Evolutionary conservation across 768 basidiomycete species (phyloP), one percentile per base, ranked within the genome.

Genomic region (Wakefieldia striispora): DNA sequence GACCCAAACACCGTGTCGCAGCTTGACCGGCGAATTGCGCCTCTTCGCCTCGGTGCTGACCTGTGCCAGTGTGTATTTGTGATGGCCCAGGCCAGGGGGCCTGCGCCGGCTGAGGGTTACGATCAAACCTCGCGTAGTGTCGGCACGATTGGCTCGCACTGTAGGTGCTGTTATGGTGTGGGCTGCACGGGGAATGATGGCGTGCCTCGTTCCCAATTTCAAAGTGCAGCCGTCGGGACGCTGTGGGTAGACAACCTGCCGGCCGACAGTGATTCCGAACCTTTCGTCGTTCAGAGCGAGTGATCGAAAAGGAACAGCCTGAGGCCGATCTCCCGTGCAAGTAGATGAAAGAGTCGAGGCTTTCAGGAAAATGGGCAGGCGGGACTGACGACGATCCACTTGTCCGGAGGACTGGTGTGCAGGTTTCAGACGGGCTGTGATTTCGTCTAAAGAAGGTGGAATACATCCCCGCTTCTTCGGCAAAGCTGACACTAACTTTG

Each of bases 361-460:
- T 34, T 38, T 42, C 50, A 68, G 57, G 64, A 73, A 72, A 24
- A 63, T 60, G 21, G 72, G 71, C 33, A 72, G 59, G 42, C 69
- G 71, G 29, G 51, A 54, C 57, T 19, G 55, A 56, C 54, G 55
- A 19, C 14, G 23, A 24, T 29, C 52, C 56, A 29, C 27, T 49
- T 58, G 55, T 66, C 13, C 60, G 55, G 48, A 45, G 52, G 54
- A 35, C 47, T 35, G 40, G 26, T 43, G 38, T 9, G 50, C 51
- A 51, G 47, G 67, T 61, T 51, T 70, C 57, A 88, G 58, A 54
- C 76, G 85, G 36, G 86, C 82, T 27, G 82, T 80, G 50, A 90
- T 89, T 60, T 90, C 83, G 56, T 87, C 87, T 51, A 91, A 79
- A 21, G 88, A 89, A 19, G 88, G 88, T 33, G 83, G 61, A 37